Percentiles rank a stretch among this genome's conserved stretches.
These are phyloP conservation scores for Boletus pseudo-olivaceus DNA, from an alignment of 768 basidiomycete genomes.

Conservation along the genomic window DNA sequence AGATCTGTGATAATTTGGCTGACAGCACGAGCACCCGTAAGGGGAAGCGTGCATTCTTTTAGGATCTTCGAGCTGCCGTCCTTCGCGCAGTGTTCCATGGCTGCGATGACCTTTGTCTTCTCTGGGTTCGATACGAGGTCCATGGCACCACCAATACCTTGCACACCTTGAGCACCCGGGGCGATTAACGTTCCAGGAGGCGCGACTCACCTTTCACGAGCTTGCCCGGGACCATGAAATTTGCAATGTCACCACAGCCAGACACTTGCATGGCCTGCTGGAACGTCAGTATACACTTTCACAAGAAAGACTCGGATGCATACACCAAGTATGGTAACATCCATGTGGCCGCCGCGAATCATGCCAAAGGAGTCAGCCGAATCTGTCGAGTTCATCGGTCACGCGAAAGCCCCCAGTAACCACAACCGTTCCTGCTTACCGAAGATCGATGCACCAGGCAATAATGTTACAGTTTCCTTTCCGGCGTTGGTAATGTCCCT, in stretches of 20 bases:
- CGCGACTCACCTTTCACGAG: slow-evolving; percentile 62
- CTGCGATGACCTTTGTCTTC: slow-evolving; percentile 83
- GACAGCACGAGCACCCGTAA: slow-evolving; percentile 82
- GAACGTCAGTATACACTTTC: not conserved
- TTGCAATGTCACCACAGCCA: slow-evolving; percentile 85
- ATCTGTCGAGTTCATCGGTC: slow-evolving; percentile 35
- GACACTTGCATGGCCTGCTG: slow-evolving; percentile 91
- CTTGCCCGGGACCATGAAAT: slow-evolving; percentile 97
- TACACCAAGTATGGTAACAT: slow-evolving; percentile 89
- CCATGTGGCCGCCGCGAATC: slow-evolving; percentile 94
- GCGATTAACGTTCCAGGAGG: slow-evolving; percentile 1
- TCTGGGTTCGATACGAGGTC: slow-evolving; percentile 94
- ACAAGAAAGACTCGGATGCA: slow-evolving; percentile 43
- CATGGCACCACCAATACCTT: slow-evolving; percentile 93
- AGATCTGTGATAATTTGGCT: slow-evolving; percentile 91
- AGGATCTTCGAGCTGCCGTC: slow-evolving; percentile 86
- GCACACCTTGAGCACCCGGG: slow-evolving; percentile 34
- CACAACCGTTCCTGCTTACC: slow-evolving; percentile 60
- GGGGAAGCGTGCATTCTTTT: slow-evolving; percentile 71
- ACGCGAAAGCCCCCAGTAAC: slow-evolving; percentile 20
- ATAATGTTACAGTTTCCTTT: slow-evolving; percentile 87
- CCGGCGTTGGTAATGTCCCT: slow-evolving; percentile 91
- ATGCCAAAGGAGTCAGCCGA: slow-evolving; percentile 91
- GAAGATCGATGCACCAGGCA: slow-evolving; percentile 87
- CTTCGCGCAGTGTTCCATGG: slow-evolving; percentile 87